Percentiles rank a stretch among this genome's conserved stretches.
Evolutionary conservation across 177 flowering plant genomes (phyloP).

Genomic region (Vitis hybrid): DNA sequence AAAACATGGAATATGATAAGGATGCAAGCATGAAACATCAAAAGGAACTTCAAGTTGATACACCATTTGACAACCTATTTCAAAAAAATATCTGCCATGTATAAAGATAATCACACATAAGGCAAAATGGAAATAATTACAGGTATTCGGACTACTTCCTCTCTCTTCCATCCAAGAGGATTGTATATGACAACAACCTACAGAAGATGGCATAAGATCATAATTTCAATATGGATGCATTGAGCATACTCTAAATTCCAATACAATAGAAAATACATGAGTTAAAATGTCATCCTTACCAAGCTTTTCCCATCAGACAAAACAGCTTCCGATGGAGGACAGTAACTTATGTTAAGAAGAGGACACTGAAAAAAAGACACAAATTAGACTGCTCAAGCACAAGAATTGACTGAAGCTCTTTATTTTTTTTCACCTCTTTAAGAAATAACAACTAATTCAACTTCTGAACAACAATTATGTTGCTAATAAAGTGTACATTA

Average conservation of each 20-base stretch:
- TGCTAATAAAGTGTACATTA: too few species aligned
- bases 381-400: not conserved
- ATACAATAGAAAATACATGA: conserved; percentile 2
- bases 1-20: not conserved
- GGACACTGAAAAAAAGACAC: conserved; percentile 60
- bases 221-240: not conserved
- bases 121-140: conserved; percentile 39
- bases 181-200: conserved; percentile 79
- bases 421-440: too few species aligned
- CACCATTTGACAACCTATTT: too few species aligned
- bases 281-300: conserved; percentile 38
- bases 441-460: too few species aligned
- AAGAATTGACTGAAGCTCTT: not conserved
- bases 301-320: conserved; percentile 58
- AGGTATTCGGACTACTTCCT: conserved; percentile 77
- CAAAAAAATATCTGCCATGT: not conserved
- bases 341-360: conserved; percentile 86
- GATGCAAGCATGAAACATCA: too few species aligned
- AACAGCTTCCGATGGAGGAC: conserved; percentile 78
- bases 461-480: too few species aligned
- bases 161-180: conserved; percentile 87
- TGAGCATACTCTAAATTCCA: not conserved
- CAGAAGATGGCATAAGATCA: conserved; percentile 8
- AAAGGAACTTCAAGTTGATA: too few species aligned
- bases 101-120: not conserved